A percentile compares a stretch with the other conserved stretches of the same genome.
Evolutionary conservation across 805 yeast genomes (phyloP).

Genomic region (Clavispora santaluciae): DNA sequence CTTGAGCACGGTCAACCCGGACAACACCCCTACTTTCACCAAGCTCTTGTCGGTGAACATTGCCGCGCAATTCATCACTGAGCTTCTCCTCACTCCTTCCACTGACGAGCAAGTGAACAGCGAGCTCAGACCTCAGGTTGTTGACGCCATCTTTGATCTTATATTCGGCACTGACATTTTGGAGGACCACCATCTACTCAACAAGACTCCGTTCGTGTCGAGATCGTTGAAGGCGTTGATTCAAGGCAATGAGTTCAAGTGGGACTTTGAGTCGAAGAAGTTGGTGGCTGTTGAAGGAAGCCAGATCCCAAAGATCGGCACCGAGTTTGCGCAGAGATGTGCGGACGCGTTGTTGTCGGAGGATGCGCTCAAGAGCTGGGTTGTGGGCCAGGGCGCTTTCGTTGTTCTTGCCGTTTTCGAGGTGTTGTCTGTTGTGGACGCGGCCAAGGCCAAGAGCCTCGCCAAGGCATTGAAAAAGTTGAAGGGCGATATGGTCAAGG

Average conservation of each 20-base stretch:
- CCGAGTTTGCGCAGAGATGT: slow-evolving; percentile 53
- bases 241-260: slow-evolving; percentile 82
- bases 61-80: slow-evolving; percentile 81
- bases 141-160: slow-evolving; percentile 52
- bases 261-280: slow-evolving; percentile 44
- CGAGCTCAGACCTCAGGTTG: slow-evolving; percentile 42
- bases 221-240: slow-evolving; percentile 72
- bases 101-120: slow-evolving; percentile 36
- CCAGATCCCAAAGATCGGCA: slow-evolving; percentile 47
- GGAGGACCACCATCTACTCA: slow-evolving; percentile 63
- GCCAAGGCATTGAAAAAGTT: slow-evolving; percentile 49
- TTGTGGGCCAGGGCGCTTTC: slow-evolving; percentile 63
- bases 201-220: slow-evolving; percentile 62
- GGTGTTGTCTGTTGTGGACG: slow-evolving; percentile 41
- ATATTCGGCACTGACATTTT: slow-evolving; percentile 60
- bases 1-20: slow-evolving; percentile 22
- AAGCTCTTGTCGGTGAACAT: slow-evolving; percentile 58
- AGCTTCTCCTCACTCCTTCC: slow-evolving; percentile 58
- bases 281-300: slow-evolving; percentile 31
- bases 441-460: slow-evolving; percentile 43
- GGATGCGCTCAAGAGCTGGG: slow-evolving; percentile 57
- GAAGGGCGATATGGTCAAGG: slow-evolving; percentile 40
- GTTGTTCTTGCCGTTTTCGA: slow-evolving; percentile 79
- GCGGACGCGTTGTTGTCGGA: slow-evolving; percentile 48
- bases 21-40: slow-evolving; percentile 40